phyloP scores from a whole-genome alignment of 2,329 filamentous ascomycete species.

The Domatiomyces catenatus region DNA sequence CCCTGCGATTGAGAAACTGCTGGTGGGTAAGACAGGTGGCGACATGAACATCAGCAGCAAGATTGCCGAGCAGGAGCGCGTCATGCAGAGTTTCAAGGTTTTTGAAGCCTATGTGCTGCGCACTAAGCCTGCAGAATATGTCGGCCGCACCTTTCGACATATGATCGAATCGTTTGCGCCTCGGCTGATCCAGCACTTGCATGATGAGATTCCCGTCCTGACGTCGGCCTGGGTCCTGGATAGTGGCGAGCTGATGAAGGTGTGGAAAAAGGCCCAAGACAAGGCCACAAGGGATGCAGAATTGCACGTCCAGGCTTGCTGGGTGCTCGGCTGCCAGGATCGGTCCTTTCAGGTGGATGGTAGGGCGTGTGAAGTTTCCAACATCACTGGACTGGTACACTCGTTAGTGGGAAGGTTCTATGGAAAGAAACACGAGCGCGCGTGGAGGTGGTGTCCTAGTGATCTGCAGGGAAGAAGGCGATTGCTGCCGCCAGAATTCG shows the following conservation, averaged over 20 bases:
- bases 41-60: slow-evolving; percentile 6
- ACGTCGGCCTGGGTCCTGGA: slow-evolving; percentile 11
- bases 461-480: slow-evolving; percentile 12
- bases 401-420: slow-evolving; percentile 11
- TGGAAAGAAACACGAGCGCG: slow-evolving; percentile 9
- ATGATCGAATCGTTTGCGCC: slow-evolving; percentile 16
- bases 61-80: slow-evolving; percentile 10
- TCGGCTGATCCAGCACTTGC: slow-evolving; percentile 16
- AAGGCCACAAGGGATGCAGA: slow-evolving; percentile 5
- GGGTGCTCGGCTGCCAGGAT: slow-evolving; percentile 16
- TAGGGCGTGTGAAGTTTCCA: slow-evolving; percentile 5
- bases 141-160: slow-evolving; percentile 12
- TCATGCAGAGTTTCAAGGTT: slow-evolving; percentile 13
- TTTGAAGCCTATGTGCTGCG: slow-evolving; percentile 15
- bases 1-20: slow-evolving; percentile 9
- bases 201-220: slow-evolving; percentile 17
- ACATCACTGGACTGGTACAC: slow-evolving; percentile 5
- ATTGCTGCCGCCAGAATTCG: slow-evolving; percentile 1
- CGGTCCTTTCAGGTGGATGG: slow-evolving; percentile 14
- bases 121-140: slow-evolving; percentile 12
- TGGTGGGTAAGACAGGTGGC: slow-evolving; percentile 7
- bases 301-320: slow-evolving; percentile 9
- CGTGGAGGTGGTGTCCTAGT: slow-evolving; percentile 14
- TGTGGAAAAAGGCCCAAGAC: slow-evolving; percentile 13
- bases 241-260: slow-evolving; percentile 11